A percentile compares a stretch with the other conserved stretches of the same genome.
These are phyloP conservation scores for Irpex rosettiformis DNA, from an alignment of 1,284 basidiomycete species.

Conservation along the genomic window DNA sequence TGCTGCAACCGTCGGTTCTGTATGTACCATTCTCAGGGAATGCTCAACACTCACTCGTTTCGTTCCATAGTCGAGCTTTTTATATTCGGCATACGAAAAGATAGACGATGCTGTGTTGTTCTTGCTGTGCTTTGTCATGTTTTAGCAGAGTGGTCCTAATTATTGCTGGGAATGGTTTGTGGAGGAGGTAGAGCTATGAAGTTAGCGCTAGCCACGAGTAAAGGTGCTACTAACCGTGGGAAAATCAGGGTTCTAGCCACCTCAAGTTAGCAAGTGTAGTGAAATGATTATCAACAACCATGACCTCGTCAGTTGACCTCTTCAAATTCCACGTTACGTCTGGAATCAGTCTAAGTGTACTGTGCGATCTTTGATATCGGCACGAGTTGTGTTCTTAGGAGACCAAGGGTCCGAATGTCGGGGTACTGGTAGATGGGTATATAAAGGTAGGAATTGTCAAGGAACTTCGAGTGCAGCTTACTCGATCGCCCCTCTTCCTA, in stretches of 20 bases:
- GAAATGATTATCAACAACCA: not conserved
- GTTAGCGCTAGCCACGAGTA: not conserved
- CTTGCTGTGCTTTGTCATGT: constrained; percentile 85
- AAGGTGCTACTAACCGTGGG: not conserved
- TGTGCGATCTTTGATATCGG: not conserved
- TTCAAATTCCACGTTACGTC: not conserved
- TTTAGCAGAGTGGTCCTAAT: not conserved
- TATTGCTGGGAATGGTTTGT: not conserved
- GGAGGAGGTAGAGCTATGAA: not conserved
- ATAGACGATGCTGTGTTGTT: constrained; percentile 85
- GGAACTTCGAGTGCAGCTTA: not conserved
- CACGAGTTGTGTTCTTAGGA: not conserved
- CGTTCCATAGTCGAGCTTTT: constrained; percentile 80
- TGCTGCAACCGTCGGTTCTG: constrained; percentile 43
- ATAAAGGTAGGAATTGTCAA: not conserved
- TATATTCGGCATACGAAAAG: constrained; percentile 85
- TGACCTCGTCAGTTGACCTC: constrained; percentile 4
- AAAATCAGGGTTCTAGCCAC: not conserved
- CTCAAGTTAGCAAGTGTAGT: not conserved
- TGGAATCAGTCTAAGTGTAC: not conserved
- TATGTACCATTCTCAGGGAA: constrained; percentile 1
- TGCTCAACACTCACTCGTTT: constrained; percentile 48
- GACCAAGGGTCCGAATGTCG: not conserved
- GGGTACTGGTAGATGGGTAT: not conserved
- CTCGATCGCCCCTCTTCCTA: not conserved